These are phyloP conservation scores for Pochonia chlamydosporia DNA, from an alignment of 2,329 filamentous ascomycete genomes.

Conservation along the genomic window DNA sequence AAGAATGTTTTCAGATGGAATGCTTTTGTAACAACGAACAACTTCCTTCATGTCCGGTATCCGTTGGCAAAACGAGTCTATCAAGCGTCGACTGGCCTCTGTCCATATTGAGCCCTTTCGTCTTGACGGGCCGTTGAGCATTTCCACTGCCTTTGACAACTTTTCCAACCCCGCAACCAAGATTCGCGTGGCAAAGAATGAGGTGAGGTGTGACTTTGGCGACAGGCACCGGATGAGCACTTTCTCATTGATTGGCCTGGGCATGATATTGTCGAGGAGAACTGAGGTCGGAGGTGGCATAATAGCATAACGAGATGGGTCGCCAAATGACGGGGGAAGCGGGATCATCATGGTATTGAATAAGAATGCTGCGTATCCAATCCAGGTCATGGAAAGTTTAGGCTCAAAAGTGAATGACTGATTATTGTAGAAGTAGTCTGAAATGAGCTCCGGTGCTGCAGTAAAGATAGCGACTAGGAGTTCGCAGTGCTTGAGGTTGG, in stretches of 20 bases:
- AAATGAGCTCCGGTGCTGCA: slow-evolving; percentile 77
- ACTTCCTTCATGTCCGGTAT: slow-evolving; percentile 80
- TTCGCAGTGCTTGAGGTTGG: slow-evolving; percentile 73
- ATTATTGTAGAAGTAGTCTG: slow-evolving; percentile 79
- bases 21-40: slow-evolving; percentile 65
- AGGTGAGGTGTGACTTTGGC: slow-evolving; percentile 70
- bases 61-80: slow-evolving; percentile 69
- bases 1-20: slow-evolving; percentile 61
- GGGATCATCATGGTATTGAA: slow-evolving; percentile 74
- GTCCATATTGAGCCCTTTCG: slow-evolving; percentile 52
- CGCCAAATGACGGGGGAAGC: slow-evolving; percentile 67
- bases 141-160: slow-evolving; percentile 55
- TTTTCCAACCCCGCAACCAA: slow-evolving; percentile 77
- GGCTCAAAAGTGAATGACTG: slow-evolving; percentile 81
- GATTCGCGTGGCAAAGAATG: slow-evolving; percentile 77
- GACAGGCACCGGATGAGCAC: slow-evolving; percentile 74
- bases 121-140: slow-evolving; percentile 46
- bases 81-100: slow-evolving; percentile 60
- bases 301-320: slow-evolving; percentile 51
- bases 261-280: slow-evolving; percentile 80
- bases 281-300: slow-evolving; percentile 74
- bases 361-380: slow-evolving; percentile 84
- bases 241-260: slow-evolving; percentile 74
- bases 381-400: slow-evolving; percentile 89
- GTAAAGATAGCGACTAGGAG: slow-evolving; percentile 75